Percentiles rank a stretch among this genome's conserved stretches.
Evolutionary conservation across 176 grass and related monocot species (phyloP).

Genomic region (Sorghum bicolor): Sorghum_bicolor_NCBIv3 NC_012879.2:6972501-6973000

Average conservation of each 20-base stretch:
- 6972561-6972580: background rate
- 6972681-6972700: background rate
- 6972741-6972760: too few species aligned
- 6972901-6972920: background rate
- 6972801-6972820: too few species aligned
- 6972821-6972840: too few species aligned
- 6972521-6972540: background rate
- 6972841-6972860: background rate
- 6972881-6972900: background rate
- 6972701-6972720: too few species aligned
- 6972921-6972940: background rate
- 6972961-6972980: background rate
- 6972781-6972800: too few species aligned
- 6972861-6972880: background rate
- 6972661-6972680: background rate
- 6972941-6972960: background rate
- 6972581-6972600: background rate
- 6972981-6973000: background rate
- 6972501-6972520: background rate
- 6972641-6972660: background rate
- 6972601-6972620: background rate
- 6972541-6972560: background rate
- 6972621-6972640: background rate
- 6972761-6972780: too few species aligned
- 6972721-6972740: too few species aligned